These are phyloP conservation scores for Neofusicoccum sp. DNA, from an alignment of 2,329 filamentous ascomycete genomes.

Conservation along the genomic window DNA sequence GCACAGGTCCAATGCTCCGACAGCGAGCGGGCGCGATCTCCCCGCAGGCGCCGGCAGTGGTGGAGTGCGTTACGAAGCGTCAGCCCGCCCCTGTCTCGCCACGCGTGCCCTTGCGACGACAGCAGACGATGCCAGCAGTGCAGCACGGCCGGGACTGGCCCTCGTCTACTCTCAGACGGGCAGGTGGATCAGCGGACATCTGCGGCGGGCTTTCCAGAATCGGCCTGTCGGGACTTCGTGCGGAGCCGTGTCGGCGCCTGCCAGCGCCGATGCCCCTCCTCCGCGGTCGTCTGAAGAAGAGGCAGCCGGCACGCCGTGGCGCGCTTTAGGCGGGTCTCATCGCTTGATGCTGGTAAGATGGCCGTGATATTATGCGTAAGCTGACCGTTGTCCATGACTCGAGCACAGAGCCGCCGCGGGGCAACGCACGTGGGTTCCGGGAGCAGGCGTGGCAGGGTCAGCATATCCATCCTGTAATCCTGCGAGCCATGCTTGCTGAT, in stretches of 20 bases:
- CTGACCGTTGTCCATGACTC: not conserved
- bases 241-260: not conserved
- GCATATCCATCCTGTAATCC: no score
- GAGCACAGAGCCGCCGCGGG: not conserved
- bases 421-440: no score
- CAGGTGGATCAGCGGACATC: conserved; percentile 10
- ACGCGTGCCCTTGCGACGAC: no score
- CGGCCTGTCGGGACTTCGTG: not conserved
- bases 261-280: not conserved
- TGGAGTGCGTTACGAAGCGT: not conserved
- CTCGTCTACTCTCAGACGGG: conserved; percentile 3
- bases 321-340: not conserved
- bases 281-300: not conserved
- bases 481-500: not conserved
- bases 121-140: no score
- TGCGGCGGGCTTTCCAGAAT: conserved; percentile 3
- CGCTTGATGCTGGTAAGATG: not conserved
- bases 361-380: not conserved
- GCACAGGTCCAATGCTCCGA: not conserved
- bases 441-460: no score
- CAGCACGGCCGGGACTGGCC: not conserved
- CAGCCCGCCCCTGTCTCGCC: not conserved
- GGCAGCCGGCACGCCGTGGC: not conserved
- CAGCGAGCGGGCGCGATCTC: not conserved
- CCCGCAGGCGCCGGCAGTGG: not conserved